Evolutionary conservation across 1,139 yeast species (phyloP).

Genomic region (Saccharomyces hybrid): DNA sequence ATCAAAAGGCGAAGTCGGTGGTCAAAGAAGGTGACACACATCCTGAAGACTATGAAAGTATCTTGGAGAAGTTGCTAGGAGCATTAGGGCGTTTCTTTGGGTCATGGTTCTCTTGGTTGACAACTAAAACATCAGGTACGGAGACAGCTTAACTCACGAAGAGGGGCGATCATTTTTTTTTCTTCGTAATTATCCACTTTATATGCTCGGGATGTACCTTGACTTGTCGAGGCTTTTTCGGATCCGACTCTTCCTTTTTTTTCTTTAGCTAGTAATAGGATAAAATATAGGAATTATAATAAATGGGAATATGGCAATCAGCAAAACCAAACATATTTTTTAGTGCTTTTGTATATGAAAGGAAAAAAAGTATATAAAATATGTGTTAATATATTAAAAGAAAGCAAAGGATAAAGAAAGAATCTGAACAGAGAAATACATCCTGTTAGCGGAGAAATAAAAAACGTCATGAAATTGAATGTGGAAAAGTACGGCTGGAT

Average conservation of each 20-base stretch:
- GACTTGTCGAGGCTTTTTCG: background rate
- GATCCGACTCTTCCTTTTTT: background rate
- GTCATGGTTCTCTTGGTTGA: constrained; percentile 13
- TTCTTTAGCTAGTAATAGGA: background rate
- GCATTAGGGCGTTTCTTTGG: constrained; percentile 11
- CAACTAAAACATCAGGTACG: background rate
- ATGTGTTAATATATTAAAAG: background rate
- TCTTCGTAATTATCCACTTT: background rate
- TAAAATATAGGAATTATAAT: background rate
- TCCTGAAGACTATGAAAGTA: constrained; percentile 14
- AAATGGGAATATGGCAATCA: background rate
- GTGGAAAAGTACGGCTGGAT: background rate
- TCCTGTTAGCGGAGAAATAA: background rate
- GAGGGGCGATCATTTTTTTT: background rate
- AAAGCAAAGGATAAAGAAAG: background rate
- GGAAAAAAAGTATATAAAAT: background rate
- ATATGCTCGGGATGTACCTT: background rate
- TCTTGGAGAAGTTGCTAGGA: constrained; percentile 11
- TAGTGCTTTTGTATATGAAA: background rate
- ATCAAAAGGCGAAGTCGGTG: constrained; percentile 5
- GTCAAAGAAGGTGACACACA: constrained; percentile 6
- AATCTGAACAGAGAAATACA: background rate
- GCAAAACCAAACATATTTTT: background rate
- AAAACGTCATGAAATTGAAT: background rate
- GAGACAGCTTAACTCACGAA: constrained; percentile 2